Base-by-base conservation (phyloP, 2,329 filamentous ascomycete species). In the Verticillium isaacii region DNA sequence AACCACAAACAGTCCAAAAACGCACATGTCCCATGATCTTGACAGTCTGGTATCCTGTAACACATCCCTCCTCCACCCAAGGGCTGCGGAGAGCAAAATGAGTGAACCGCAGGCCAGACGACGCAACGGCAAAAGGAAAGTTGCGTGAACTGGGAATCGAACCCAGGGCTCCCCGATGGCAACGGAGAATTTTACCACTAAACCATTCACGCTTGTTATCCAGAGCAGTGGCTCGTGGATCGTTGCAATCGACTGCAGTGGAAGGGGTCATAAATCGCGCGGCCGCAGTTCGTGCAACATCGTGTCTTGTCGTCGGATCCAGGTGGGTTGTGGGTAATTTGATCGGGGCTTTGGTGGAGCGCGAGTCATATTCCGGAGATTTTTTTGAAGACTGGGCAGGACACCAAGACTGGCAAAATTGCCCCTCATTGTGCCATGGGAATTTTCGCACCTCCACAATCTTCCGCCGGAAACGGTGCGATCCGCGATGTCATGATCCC, bases 101-200 rank as follows among this genome's bases (percentile, higher is more conserved):
- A 11, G 3, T 1, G 5, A 17, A 7, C 45, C 45, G 23, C 14
- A 14, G 19, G 19, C n/a, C 45, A 23, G n/a, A 14, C 17, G 5
- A 8, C 45, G 7, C 19, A 52, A 11, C n/a, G 45, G 19, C 45
- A 52, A 52, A 52, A 52, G 45, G 5, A 23, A 19, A 56, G 5
- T 9, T 58, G 56, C 56, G 56, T 58, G 56, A 58, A 58, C 56
- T 41, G 56, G 56, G 56, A 58, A 58, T 58, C 56, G 56, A 58
- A 58, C 56, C 56, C 56, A 41, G 56, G 56, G 56, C 56, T 58
- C 56, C 56, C 56, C 56, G 56, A 58, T 58, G 56, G 56, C 56
- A 58, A 58, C 56, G 56, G 56, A 58, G 56, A 58, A 58, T 58
- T 58, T 58, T 58, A 58, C 56, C 56, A 58, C 56, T 58, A 58